phyloP scores from a whole-genome alignment of 805 yeast species.

The Kluyveromyces starmeri region DNA sequence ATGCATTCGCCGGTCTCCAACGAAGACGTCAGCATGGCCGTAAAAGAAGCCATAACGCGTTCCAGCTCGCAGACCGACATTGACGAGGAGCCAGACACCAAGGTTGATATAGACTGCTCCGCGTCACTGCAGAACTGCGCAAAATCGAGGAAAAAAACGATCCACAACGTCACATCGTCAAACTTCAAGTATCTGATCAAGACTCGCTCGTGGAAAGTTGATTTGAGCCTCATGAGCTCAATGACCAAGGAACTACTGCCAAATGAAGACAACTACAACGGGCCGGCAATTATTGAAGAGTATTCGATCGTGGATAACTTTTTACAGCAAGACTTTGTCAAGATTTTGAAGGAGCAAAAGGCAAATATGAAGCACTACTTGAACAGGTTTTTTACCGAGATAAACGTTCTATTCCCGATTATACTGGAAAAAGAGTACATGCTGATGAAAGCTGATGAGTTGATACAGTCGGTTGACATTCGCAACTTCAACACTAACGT shows the following conservation, averaged over 20 bases:
- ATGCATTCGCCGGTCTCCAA: constrained; percentile 3
- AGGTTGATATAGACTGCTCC: not conserved
- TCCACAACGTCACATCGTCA: constrained; percentile 2
- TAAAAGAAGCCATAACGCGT: not conserved
- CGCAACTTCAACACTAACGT: constrained; percentile 6
- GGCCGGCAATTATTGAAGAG: constrained; percentile 7
- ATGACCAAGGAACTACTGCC: constrained; percentile 4
- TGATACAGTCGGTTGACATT: constrained; percentile 5
- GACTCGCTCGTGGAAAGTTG: constrained; percentile 4
- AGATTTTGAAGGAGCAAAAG: constrained; percentile 5
- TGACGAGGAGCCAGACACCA: not conserved
- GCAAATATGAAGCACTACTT: constrained; percentile 2
- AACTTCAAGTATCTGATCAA: constrained; percentile 2
- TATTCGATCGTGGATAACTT: constrained; percentile 7
- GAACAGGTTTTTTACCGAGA: constrained; percentile 6
- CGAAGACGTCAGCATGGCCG: not conserved
- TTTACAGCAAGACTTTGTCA: constrained; percentile 6
- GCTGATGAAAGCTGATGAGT: constrained; percentile 4
- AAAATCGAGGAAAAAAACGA: not conserved
- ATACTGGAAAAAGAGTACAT: constrained; percentile 6
- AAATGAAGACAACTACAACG: constrained; percentile 7
- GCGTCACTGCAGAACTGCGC: not conserved
- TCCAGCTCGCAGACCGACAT: not conserved
- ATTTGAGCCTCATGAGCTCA: constrained; percentile 3
- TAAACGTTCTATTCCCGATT: constrained; percentile 5